Evolutionary conservation across 306 rosid genomes (phyloP), one percentile per base, ranked within the genome.

Genomic region (Quercus variabilis): DNA sequence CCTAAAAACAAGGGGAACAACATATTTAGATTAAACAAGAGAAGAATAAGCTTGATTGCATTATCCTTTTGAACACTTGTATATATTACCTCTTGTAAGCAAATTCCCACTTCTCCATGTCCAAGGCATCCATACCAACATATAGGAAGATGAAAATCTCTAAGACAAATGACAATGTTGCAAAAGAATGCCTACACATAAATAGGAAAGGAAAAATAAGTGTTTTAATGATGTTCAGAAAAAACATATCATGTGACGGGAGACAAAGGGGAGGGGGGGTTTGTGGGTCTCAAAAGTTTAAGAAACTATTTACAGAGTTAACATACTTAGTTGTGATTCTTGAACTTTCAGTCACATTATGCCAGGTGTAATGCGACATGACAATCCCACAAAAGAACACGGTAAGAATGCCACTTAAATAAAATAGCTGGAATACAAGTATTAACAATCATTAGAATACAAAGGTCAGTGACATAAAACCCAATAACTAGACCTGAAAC

Each of bases 101-200:
- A 62, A 80, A 57, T 63, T 19, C 83, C 89, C 92, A 88, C 83
- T 88, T 90, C 78, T 90, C 92, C 0, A 85, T 85, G 82, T 90
- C 94, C 88, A 88, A 56, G 82, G 94, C 90, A 83, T 90, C 92
- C 94, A 90, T 88, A 43, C 92, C 94, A 54, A 90, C 94, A 70
- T 90, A 90, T 17, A 90, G 77, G 85, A 90, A 90, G 78, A 88
- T 88, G 86, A 90, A 85, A 69, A 81, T 81, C 89, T 90, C 92
- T 4, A 88, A 46, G 33, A 88, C 21, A 63, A 81, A 90, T 41
- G 94, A 90, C 15, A 86, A 70, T 30, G 90, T 83, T 67, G 89
- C 92, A 77, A 88, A 90, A 76, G 85, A 58, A 83, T 90, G 94
- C 85, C 94, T 90, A 82, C 60, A 81, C 49, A 75, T n/a, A 60